Conservation (phyloP, 306 rosid species). For the Acacia acuminata region DNA sequence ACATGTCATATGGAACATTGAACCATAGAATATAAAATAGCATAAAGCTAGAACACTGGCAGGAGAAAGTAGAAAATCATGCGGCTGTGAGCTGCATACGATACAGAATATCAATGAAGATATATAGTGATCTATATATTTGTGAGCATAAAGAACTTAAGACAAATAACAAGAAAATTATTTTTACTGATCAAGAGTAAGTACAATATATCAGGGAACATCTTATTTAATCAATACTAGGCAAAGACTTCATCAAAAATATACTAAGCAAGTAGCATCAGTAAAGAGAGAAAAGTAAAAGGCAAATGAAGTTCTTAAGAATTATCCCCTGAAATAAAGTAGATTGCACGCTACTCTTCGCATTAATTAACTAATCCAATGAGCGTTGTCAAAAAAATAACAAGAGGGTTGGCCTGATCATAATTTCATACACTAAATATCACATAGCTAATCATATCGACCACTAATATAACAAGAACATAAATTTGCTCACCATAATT, state of each 20-base stretch:
- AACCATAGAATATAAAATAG: not conserved
- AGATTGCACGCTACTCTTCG: not conserved
- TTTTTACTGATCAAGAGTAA: not conserved
- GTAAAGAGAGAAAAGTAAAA: slow-evolving; percentile 16
- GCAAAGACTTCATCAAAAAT: slow-evolving; percentile 9
- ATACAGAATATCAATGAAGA: not conserved
- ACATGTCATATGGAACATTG: not conserved
- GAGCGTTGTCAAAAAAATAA: slow-evolving; percentile 2
- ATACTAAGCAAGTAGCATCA: slow-evolving; percentile 15
- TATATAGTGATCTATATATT: not conserved
- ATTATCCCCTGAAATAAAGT: not conserved
- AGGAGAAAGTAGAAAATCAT: not conserved
- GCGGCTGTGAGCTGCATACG: not conserved
- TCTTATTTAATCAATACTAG: slow-evolving; percentile 7
- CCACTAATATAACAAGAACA: slow-evolving; percentile 11
- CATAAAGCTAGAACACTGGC: not conserved
- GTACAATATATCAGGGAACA: not conserved
- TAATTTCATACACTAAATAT: not conserved
- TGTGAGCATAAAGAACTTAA: not conserved
- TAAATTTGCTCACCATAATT: slow-evolving; percentile 65
- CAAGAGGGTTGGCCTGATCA: not conserved
- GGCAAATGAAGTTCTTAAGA: not conserved
- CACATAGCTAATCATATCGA: slow-evolving; percentile 9
- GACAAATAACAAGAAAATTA: not conserved
- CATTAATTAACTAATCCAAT: slow-evolving; percentile 14